Conservation (phyloP, 306 rosid species). For the Castanea sativa region DNA sequence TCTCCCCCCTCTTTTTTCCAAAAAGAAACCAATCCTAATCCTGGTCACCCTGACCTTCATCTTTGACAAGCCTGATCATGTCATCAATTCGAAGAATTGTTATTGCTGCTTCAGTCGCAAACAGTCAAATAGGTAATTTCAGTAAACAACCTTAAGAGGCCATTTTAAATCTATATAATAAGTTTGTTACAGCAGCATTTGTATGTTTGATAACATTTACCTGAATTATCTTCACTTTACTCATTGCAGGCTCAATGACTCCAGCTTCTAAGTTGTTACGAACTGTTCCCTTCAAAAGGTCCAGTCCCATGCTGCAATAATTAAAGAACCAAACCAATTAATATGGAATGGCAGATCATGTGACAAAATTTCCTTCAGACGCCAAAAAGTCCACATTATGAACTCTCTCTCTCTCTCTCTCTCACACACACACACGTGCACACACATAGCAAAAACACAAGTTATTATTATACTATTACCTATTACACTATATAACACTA, state of each 20-base stretch:
- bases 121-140: constrained; percentile 36
- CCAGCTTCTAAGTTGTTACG: constrained; percentile 98
- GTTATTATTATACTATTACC: no score
- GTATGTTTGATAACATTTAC: constrained; percentile 26
- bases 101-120: constrained; percentile 97
- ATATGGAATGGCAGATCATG: not conserved
- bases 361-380: not conserved
- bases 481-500: no score
- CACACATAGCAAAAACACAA: not conserved
- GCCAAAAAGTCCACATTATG: not conserved
- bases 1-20: not conserved
- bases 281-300: constrained; percentile 68
- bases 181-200: not conserved
- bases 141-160: not conserved
- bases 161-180: not conserved
- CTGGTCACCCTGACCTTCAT: constrained; percentile 71
- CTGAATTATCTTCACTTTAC: constrained; percentile 97
- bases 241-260: constrained; percentile 99
- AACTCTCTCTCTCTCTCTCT: not conserved
- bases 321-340: not conserved
- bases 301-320: constrained; percentile 84
- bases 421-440: not conserved
- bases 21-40: constrained; percentile 20
- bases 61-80: constrained; percentile 93
- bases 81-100: constrained; percentile 98